A percentile compares a stretch with the other conserved stretches of the same genome.
Conservation (phyloP, 2,329 filamentous ascomycete genomes). For the Helicocarpus griseus region DNA sequence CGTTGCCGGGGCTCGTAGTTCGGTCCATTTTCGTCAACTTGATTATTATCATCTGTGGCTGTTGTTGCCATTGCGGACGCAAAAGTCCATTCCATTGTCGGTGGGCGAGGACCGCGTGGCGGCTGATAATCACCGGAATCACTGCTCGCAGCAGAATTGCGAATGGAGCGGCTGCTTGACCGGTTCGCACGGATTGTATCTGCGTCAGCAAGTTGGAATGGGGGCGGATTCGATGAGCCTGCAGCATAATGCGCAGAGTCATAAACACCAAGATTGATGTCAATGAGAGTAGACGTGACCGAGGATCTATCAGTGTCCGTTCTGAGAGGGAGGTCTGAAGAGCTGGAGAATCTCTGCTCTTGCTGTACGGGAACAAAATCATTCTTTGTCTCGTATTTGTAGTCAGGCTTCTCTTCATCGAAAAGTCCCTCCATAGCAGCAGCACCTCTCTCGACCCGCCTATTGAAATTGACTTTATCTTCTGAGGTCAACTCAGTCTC, state of each 20-base stretch:
- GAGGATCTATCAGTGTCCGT: constrained; percentile 38
- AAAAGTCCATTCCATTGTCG: constrained; percentile 41
- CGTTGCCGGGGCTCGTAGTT: constrained; percentile 2
- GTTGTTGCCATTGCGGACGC: constrained; percentile 24
- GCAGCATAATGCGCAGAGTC: constrained; percentile 43
- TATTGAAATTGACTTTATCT: constrained; percentile 46
- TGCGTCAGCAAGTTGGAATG: constrained; percentile 41
- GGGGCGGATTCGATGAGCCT: constrained; percentile 39
- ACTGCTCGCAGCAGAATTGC: constrained; percentile 23
- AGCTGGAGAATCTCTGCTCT: constrained; percentile 31
- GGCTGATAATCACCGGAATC: constrained; percentile 20
- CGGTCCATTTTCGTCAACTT: constrained; percentile 17
- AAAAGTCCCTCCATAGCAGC: constrained; percentile 49
- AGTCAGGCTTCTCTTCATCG: constrained; percentile 45
- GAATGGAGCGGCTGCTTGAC: constrained; percentile 37
- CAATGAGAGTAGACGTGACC: constrained; percentile 39
- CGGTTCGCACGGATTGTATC: constrained; percentile 49
- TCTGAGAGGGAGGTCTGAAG: constrained; percentile 48
- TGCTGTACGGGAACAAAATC: constrained; percentile 37
- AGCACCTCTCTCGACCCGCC: constrained; percentile 48
- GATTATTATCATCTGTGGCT: constrained; percentile 6
- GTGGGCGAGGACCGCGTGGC: constrained; percentile 30
- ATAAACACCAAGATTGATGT: constrained; percentile 49
- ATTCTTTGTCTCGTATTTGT: constrained; percentile 47
- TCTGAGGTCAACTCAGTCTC: constrained; percentile 29